A percentile compares a stretch with the other conserved stretches of the same genome.
Conservation (phyloP, 2,329 filamentous ascomycete genomes). For the Anthostomella pinea region DNA sequence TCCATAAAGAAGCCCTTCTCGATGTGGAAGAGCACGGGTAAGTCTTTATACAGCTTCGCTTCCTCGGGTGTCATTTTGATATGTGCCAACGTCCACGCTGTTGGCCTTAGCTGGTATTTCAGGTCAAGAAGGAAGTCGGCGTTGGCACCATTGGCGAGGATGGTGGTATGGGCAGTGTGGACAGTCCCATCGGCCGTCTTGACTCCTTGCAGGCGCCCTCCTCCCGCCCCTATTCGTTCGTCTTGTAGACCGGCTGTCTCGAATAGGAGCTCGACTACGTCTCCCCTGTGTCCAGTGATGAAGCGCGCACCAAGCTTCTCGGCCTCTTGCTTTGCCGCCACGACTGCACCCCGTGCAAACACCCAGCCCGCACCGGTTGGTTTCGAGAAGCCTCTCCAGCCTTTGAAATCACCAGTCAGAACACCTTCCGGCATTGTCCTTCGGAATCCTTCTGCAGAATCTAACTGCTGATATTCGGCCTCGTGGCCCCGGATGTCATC, state of each 20-base stretch:
- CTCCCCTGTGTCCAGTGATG: conserved; percentile 37
- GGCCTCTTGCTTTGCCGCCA: conserved; percentile 43
- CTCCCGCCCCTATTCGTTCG: neutral
- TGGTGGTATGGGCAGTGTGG: conserved; percentile 41
- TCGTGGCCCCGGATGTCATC: conserved; percentile 17
- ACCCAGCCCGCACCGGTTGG: conserved; percentile 49
- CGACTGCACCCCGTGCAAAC: conserved; percentile 47
- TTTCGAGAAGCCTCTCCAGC: conserved; percentile 50
- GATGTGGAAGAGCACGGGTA: conserved; percentile 49
- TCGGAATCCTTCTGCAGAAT: conserved; percentile 44
- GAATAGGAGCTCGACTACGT: conserved; percentile 38
- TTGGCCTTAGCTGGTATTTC: conserved; percentile 50
- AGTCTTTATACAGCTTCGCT: conserved; percentile 40
- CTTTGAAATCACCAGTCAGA: conserved; percentile 46
- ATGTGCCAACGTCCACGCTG: conserved; percentile 52
- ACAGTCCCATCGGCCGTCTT: conserved; percentile 39
- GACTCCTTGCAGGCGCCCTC: conserved; percentile 39
- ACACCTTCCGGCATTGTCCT: conserved; percentile 50
- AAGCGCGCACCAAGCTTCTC: conserved; percentile 44
- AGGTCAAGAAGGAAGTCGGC: conserved; percentile 47
- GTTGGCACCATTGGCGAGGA: conserved; percentile 48
- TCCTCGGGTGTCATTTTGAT: conserved; percentile 47
- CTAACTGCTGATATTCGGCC: conserved; percentile 29
- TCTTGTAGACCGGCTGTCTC: conserved; percentile 22
- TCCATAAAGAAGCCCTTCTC: conserved; percentile 50